phyloP scores from a whole-genome alignment of 768 basidiomycete species.

The Dentipellis sp. region DNA sequence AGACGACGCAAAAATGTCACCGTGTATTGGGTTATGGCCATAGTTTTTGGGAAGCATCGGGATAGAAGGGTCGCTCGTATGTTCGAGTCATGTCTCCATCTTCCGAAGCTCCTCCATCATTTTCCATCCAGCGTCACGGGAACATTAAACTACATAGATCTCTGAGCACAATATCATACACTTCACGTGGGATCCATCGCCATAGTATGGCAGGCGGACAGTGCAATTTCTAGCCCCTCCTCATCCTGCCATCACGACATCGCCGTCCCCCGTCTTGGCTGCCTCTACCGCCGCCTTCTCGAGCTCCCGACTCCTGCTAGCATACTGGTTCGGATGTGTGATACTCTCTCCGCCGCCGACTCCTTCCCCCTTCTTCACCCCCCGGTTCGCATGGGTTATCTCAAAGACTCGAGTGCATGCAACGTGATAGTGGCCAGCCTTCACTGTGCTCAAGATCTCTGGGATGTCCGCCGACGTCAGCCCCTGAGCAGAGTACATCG shows the following conservation, averaged over 20 bases:
- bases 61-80: too few relatives aligned
- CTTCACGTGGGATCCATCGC: too few relatives aligned
- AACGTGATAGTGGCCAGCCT: constrained; percentile 79
- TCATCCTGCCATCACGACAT: constrained; percentile 23
- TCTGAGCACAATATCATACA: too few relatives aligned
- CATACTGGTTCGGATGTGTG: constrained; percentile 90
- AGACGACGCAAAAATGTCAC: too few relatives aligned
- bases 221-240: not conserved
- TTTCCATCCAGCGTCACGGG: too few relatives aligned
- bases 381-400: constrained; percentile 65
- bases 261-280: constrained; percentile 21
- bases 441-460: constrained; percentile 77
- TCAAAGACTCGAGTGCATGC: constrained; percentile 98
- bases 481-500: constrained; percentile 55
- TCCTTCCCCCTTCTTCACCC: constrained; percentile 86
- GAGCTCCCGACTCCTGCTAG: constrained; percentile 63
- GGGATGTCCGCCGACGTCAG: constrained; percentile 61
- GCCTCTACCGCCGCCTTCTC: constrained; percentile 29
- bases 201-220: too few relatives aligned
- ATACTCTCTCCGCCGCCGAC: constrained; percentile 80
- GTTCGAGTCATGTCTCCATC: too few relatives aligned
- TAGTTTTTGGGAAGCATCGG: too few relatives aligned
- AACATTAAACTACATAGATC: too few relatives aligned
- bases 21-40: too few relatives aligned
- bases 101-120: too few relatives aligned